These are phyloP conservation scores for Diplocarpon rosae DNA, from an alignment of 2,329 filamentous ascomycete genomes.

Conservation along the genomic window DNA sequence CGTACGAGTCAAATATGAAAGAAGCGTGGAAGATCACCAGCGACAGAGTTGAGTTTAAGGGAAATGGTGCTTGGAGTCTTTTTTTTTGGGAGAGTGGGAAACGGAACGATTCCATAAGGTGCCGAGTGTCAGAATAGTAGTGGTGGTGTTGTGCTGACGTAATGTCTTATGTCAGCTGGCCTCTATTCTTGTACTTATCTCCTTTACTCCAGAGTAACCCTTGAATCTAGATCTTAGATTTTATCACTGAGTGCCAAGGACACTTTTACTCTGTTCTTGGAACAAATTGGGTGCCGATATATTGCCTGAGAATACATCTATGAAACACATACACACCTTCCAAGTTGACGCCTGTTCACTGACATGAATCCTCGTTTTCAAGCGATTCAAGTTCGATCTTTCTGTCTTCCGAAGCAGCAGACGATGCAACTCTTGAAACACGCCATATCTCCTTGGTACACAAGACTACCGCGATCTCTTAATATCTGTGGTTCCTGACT, in stretches of 20 bases:
- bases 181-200: too few species aligned
- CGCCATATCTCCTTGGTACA: neutral
- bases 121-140: too few species aligned
- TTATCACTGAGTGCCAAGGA: too few species aligned
- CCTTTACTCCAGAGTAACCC: too few species aligned
- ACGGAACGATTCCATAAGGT: too few species aligned
- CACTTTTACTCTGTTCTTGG: too few species aligned
- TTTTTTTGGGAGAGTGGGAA: too few species aligned
- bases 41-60: neutral
- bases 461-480: neutral
- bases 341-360: neutral
- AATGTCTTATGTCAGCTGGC: too few species aligned
- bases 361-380: too few species aligned
- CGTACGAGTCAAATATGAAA: neutral
- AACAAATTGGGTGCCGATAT: too few species aligned
- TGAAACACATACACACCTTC: neutral
- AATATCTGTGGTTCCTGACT: constrained; percentile 4
- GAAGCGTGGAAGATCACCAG: neutral
- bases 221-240: too few species aligned
- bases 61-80: neutral
- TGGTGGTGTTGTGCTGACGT: too few species aligned
- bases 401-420: neutral
- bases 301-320: neutral
- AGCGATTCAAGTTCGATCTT: neutral
- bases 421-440: neutral